These are phyloP conservation scores for Phytophthora pisi DNA, from an alignment of 352 stramenopile species.

Conservation along the genomic window DNA sequence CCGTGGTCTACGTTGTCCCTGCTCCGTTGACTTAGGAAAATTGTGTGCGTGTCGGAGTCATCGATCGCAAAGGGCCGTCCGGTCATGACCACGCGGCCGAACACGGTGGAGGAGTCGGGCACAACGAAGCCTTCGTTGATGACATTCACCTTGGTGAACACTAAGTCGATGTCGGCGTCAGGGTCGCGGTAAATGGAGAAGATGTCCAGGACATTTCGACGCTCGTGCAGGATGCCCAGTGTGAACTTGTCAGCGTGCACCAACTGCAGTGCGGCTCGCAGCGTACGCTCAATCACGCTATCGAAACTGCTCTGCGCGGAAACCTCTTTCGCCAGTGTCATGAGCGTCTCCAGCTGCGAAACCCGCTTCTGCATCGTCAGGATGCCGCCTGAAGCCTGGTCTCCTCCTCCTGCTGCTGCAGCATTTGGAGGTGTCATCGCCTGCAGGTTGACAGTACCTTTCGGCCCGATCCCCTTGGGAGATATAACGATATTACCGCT, in stretches of 20 bases:
- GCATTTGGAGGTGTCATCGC: background rate
- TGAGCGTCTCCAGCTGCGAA: conserved; percentile 61
- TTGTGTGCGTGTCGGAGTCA: conserved; percentile 62
- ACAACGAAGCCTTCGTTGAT: conserved; percentile 61
- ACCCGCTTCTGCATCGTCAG: conserved; percentile 53
- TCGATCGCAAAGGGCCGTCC: conserved; percentile 58
- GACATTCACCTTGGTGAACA: conserved; percentile 32
- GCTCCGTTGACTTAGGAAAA: conserved; percentile 49
- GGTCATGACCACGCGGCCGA: conserved; percentile 71
- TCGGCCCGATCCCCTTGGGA: conserved; percentile 3
- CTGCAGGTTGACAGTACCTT: background rate
- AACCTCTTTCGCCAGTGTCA: conserved; percentile 61
- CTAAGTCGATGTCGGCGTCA: conserved; percentile 9
- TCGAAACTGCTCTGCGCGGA: conserved; percentile 64
- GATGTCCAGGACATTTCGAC: conserved; percentile 61
- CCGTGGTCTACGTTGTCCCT: conserved; percentile 30
- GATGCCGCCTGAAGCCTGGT: conserved; percentile 28
- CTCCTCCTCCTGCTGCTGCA: background rate
- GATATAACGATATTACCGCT: background rate
- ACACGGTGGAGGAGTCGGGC: conserved; percentile 65
- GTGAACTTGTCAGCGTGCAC: conserved; percentile 71
- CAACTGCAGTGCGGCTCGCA: conserved; percentile 58
- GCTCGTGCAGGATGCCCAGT: conserved; percentile 63
- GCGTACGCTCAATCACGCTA: conserved; percentile 57
- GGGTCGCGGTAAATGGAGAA: conserved; percentile 39